phyloP scores from a whole-genome alignment of 2,329 filamentous ascomycete species.

The Neopestalotiopsis rosae region DNA sequence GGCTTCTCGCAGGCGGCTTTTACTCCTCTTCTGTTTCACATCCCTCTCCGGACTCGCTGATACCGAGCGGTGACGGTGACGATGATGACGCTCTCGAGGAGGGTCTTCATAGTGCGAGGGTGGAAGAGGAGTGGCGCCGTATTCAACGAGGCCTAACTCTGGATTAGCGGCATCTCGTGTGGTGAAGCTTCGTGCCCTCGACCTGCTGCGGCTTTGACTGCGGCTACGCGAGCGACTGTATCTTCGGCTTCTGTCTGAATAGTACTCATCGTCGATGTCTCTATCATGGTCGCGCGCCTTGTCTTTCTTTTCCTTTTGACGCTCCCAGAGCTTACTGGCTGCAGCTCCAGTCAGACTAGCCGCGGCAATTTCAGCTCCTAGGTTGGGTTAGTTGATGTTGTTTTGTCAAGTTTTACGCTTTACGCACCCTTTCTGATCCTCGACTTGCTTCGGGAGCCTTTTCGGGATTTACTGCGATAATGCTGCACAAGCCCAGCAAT shows the following conservation, averaged over 20 bases:
- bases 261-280: conserved; percentile 40
- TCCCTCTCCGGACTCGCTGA: conserved; percentile 41
- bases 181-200: conserved; percentile 41
- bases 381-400: conserved; percentile 21
- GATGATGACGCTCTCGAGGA: conserved; percentile 48
- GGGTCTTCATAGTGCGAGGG: conserved; percentile 55
- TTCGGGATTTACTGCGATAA: conserved; percentile 55
- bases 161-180: conserved; percentile 61
- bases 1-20: conserved; percentile 59
- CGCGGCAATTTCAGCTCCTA: conserved; percentile 62
- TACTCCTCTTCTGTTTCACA: conserved; percentile 55
- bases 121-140: conserved; percentile 63
- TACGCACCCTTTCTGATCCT: conserved; percentile 47
- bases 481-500: conserved; percentile 64
- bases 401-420: neutral
- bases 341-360: conserved; percentile 65
- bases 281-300: conserved; percentile 51
- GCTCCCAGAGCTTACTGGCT: conserved; percentile 66
- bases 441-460: conserved; percentile 44
- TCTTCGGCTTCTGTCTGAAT: conserved; percentile 26
- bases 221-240: conserved; percentile 31
- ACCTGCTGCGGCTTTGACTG: conserved; percentile 42
- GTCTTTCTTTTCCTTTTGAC: conserved; percentile 58
- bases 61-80: conserved; percentile 38
- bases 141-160: conserved; percentile 72